A percentile compares a stretch with the other conserved stretches of the same genome.
Evolutionary conservation across 164 flowering plant genomes (phyloP).

Genomic region (Stephania cephalantha): DNA sequence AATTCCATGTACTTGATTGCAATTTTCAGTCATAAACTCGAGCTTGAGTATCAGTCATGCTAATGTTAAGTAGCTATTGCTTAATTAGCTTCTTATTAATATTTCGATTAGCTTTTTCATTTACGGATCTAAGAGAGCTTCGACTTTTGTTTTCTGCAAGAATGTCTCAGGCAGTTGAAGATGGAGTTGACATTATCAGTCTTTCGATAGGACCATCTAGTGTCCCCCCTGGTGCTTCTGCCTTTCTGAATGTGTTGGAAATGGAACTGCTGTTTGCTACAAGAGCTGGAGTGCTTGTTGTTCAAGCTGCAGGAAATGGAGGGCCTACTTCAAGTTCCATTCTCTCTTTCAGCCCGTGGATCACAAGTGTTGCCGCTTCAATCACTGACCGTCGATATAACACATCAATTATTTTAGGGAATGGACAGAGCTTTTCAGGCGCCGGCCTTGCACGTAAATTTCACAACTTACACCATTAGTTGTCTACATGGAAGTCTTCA

Average conservation of each 20-base stretch:
- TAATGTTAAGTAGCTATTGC: too few relatives aligned
- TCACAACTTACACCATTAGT: background rate
- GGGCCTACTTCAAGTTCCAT: slow-evolving; percentile 47
- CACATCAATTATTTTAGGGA: slow-evolving; percentile 31
- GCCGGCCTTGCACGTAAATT: slow-evolving; percentile 45
- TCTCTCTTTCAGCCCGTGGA: slow-evolving; percentile 68
- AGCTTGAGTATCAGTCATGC: too few relatives aligned
- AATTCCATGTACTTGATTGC: background rate
- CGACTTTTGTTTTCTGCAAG: background rate
- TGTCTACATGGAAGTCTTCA: background rate
- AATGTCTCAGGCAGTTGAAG: slow-evolving; percentile 50
- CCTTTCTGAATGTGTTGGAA: slow-evolving; percentile 49
- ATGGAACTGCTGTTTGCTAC: slow-evolving; percentile 47
- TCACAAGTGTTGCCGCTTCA: slow-evolving; percentile 53
- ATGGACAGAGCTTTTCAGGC: slow-evolving; percentile 40
- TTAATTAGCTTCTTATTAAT: background rate
- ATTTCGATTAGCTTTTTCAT: background rate
- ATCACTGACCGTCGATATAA: slow-evolving; percentile 45
- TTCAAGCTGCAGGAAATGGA: slow-evolving; percentile 56
- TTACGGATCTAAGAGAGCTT: background rate
- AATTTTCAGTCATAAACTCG: too few relatives aligned
- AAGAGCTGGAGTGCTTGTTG: slow-evolving; percentile 54
- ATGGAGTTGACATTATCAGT: slow-evolving; percentile 55
- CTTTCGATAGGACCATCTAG: slow-evolving; percentile 55
- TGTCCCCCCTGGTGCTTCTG: slow-evolving; percentile 42